phyloP scores from a whole-genome alignment of 2,329 filamentous ascomycete genomes.

The Chalaropsis ovoidea region DNA sequence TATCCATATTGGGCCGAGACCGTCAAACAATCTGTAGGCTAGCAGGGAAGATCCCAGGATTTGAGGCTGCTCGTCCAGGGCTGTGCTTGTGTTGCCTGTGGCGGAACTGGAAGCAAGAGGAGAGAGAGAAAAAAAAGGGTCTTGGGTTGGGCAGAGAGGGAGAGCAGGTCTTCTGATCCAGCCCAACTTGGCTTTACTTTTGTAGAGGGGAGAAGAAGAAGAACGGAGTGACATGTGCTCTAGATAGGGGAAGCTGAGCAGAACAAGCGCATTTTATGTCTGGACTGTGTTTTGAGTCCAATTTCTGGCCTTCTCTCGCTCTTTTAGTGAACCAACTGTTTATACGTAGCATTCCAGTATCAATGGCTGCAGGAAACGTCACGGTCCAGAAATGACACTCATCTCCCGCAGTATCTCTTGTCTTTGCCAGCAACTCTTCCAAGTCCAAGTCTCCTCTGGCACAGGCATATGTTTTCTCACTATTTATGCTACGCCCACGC shows the following conservation, averaged over 20 bases:
- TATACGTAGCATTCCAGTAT: too few species aligned
- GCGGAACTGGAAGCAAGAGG: neutral
- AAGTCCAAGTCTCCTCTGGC: too few species aligned
- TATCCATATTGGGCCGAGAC: neutral
- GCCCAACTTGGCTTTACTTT: neutral
- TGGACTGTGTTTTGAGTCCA: neutral
- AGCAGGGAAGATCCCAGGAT: slow-evolving; percentile 8
- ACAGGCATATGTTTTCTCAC: too few species aligned
- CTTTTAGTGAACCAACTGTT: too few species aligned
- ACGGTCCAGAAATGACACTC: too few species aligned
- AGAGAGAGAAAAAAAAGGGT: neutral
- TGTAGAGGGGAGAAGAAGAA: neutral
- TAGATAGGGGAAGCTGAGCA: slow-evolving; percentile 1
- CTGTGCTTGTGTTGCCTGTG: neutral
- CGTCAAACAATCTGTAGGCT: neutral
- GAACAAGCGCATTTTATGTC: neutral
- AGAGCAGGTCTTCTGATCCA: neutral
- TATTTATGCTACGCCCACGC: too few species aligned
- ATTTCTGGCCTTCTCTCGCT: neutral
- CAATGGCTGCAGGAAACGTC: too few species aligned
- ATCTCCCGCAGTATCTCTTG: too few species aligned
- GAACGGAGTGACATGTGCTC: too few species aligned
- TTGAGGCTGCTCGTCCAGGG: neutral
- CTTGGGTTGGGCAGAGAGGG: neutral
- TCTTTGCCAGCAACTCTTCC: too few species aligned